These are phyloP conservation scores for Orychophragmus violaceus DNA, from an alignment of 345 rosid genomes.

Conservation along the genomic window DNA sequence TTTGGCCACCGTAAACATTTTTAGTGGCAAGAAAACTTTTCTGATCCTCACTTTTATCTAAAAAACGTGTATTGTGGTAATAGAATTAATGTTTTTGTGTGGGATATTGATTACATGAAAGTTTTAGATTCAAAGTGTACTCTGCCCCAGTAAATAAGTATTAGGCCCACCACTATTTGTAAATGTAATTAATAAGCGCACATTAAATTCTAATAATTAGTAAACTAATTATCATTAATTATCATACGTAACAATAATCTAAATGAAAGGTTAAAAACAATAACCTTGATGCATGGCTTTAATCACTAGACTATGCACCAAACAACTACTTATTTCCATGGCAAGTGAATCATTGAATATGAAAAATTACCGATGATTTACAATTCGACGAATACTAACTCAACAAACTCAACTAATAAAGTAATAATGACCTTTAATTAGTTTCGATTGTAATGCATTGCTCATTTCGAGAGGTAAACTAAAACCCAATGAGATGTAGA, in stretches of 20 bases:
- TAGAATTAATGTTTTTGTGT: not conserved
- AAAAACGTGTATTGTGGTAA: too few species aligned
- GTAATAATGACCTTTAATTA: constrained; percentile 10
- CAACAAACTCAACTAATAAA: constrained; percentile 24
- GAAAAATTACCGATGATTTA: constrained; percentile 14
- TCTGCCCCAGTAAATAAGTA: not conserved
- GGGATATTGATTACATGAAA: not conserved
- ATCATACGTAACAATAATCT: constrained; percentile 20
- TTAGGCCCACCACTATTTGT: not conserved
- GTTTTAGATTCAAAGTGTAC: not conserved
- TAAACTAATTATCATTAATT: constrained; percentile 24
- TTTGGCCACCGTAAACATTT: too few species aligned
- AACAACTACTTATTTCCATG: constrained; percentile 28
- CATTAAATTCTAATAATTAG: constrained; percentile 1
- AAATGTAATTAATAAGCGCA: not conserved
- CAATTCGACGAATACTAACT: constrained; percentile 21
- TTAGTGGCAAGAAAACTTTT: too few species aligned
- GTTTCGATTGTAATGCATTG: not conserved
- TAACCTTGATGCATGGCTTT: constrained; percentile 30
- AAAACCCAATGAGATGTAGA: not conserved
- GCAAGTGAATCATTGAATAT: constrained; percentile 4
- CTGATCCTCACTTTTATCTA: too few species aligned
- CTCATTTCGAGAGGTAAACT: not conserved
- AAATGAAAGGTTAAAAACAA: not conserved
- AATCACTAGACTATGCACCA: constrained; percentile 29